Evolutionary conservation across 23 red algal genomes (phyloP), one percentile per base, ranked within the genome.

Genomic region (Gracilaria gracilis): DNA sequence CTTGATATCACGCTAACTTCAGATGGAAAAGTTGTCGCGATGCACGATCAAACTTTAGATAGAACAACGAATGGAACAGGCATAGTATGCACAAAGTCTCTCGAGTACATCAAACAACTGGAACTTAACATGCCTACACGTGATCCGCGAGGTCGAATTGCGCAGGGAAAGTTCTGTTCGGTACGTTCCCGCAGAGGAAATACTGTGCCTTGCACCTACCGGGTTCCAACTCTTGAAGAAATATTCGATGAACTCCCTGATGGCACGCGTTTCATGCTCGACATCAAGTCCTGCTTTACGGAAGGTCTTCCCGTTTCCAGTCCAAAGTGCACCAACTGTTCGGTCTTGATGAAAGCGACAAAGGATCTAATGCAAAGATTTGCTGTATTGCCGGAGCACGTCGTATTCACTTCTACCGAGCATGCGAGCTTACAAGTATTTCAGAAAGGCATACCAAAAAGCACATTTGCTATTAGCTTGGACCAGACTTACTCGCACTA

Each of bases 61-160:
- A 79, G 89, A 50, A 92, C 89, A 27, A 92, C 89, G 20, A 92
- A 92, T 47, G 89, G 89, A 27, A 92, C 89, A 8, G 89, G 89
- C 31, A 44, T 81, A 4, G 61, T 64, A 5, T 90, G 87, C 38
- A 80, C 71, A 32, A 64, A 61, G 54, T 71, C 87, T 8, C 35
- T 81, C 35, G 46, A 90, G 3, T 80, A 90, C 57, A 33, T 81
- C 53, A 80, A 81, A 53, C 21, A 62, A 57, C 71, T 90, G 9
- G 87, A 66, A 80, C 65, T 90, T 11, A 39, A 77, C 14, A 81
- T 90, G 74, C 87, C 87, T 4, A 38, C 71, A 37, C 87, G 76
- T 16, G 76, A 90, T 47, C 87, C 87, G 8, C 71, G 57, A 4
- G 87, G 87, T 31, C 71, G 75, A 50, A 69, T 90, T 19, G 87